Evolutionary conservation across 192 early-diverging fungal species (phyloP), one percentile per base, ranked within the genome.

Genomic region (Coemansia sp.): DNA sequence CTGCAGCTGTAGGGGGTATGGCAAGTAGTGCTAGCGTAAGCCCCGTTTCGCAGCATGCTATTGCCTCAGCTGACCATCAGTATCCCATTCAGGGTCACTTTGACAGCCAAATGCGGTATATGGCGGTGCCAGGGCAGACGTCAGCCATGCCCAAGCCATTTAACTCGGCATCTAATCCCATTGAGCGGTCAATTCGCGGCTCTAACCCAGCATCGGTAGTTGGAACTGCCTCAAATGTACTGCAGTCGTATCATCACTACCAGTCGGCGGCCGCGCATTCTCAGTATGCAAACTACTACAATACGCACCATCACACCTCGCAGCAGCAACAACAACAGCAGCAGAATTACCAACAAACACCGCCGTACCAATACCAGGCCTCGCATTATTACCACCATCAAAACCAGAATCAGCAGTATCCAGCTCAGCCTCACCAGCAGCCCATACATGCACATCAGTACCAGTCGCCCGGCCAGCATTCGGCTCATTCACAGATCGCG

Each of bases 71-170:
- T 6, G 73, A 66, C 30, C 44, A 61, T 15, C 30, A 39, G 34
- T 76, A 69, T 25, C 63, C 59, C 18, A 49, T 76, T 21, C 59
- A 66, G 9, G 64, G 59, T 9, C 73, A 76, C 14, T 62, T 76
- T 27, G 73, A 76, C 50, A 43, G 52, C 4, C 73, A 76, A 45
- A 76, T 76, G 73, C 67, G 73, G 18, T 76, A 76, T 39, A 76
- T 76, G 73, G 67, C 73, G 1, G 73, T 76, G 15, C 73, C 73
- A 1, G 64, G 73, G 4, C 73, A 76, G 42, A 47, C 59, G 4
- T 76, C 73, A 18, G 67, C 55, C 1, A 48, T 70, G 46, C 59
- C 64, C 0, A 69, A 66, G 57, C 73, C 62, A 11, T 15, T 60
- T 6, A 44, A 22, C 5, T 18, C 61, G 21, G 45, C 66, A 10